Base-by-base conservation (phyloP, 352 stramenopile genomes). In the Pythium angustatum region DNA sequence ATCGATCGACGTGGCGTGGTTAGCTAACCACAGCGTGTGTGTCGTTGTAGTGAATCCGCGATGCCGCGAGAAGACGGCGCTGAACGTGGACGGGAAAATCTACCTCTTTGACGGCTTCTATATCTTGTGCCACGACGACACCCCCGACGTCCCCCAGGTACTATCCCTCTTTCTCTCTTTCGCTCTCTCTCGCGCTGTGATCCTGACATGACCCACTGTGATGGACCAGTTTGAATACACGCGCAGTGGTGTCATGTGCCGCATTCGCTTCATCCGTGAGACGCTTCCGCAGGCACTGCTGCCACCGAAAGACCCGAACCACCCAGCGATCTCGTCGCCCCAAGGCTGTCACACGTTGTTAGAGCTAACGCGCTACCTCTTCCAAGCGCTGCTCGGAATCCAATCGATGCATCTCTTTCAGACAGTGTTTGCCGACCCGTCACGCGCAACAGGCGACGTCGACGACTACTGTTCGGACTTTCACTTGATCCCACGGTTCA, bases 171-270 rank as follows among this genome's bases (percentile, higher is more conserved):
- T 47, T 14, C 38, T 22, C n/a, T n/a, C n/a, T n/a, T n/a, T n/a
- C n/a, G n/a, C n/a, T n/a, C n/a, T n/a, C n/a, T n/a, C n/a, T n/a
- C n/a, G n/a, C n/a, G n/a, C n/a, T n/a, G n/a, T n/a, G n/a, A n/a
- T n/a, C n/a, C n/a, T n/a, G n/a, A n/a, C n/a, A n/a, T n/a, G n/a
- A n/a, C n/a, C n/a, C n/a, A n/a, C n/a, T n/a, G n/a, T n/a, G n/a
- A n/a, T n/a, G n/a, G n/a, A n/a, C n/a, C n/a, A 96, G 87, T 93
- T 96, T 57, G 83, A 94, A 55, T 94, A 94, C 64, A 88, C 83
- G 8, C 83, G 85, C 31, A 79, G 76, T 28, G 76, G 75, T 19
- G 80, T 96, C 44, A 89, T 89, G 78, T 96, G 87, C 66, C 89
- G 81, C 57, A 71, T 94, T 24, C 70, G 76, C 17, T 92, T 93